phyloP scores from a whole-genome alignment of 164 flowering plant genomes.

The Berberis thunbergii region DNA sequence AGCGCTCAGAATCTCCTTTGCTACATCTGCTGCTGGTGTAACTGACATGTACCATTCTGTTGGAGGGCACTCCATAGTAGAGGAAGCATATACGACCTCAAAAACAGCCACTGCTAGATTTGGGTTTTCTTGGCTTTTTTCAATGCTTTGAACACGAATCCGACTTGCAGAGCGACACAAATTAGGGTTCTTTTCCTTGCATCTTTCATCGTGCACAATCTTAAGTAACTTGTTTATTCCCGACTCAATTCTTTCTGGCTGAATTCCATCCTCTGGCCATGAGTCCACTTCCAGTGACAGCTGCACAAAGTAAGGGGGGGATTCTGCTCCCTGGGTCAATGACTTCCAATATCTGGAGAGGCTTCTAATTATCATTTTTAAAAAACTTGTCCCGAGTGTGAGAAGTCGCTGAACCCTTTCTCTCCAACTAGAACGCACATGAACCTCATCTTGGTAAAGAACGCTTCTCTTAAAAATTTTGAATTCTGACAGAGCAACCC shows the following conservation, averaged over 20 bases:
- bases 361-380: slow-evolving; percentile 29
- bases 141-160: slow-evolving; percentile 92
- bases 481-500: slow-evolving; percentile 38
- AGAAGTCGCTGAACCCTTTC: slow-evolving; percentile 25
- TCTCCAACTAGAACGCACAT: slow-evolving; percentile 31
- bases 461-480: slow-evolving; percentile 26
- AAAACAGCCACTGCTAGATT: slow-evolving; percentile 75
- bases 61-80: slow-evolving; percentile 38
- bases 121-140: slow-evolving; percentile 68
- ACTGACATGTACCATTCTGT: slow-evolving; percentile 64
- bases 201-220: slow-evolving; percentile 57
- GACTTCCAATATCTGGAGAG: slow-evolving; percentile 73
- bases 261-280: slow-evolving; percentile 97
- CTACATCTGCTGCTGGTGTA: slow-evolving; percentile 90
- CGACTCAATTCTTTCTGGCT: slow-evolving; percentile 93
- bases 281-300: slow-evolving; percentile 74
- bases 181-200: slow-evolving; percentile 41
- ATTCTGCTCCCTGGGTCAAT: slow-evolving; percentile 83
- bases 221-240: slow-evolving; percentile 69
- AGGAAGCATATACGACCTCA: slow-evolving; percentile 82
- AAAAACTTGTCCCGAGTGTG: slow-evolving; percentile 20
- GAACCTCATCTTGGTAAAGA: slow-evolving; percentile 24
- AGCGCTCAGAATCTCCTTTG: slow-evolving; percentile 63
- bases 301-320: slow-evolving; percentile 96
- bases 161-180: slow-evolving; percentile 54